Percentiles rank a stretch among this genome's conserved stretches.
Evolutionary conservation across 1,284 basidiomycete species (phyloP).

Genomic region (Anthracocystis panici-leucophaei): DNA sequence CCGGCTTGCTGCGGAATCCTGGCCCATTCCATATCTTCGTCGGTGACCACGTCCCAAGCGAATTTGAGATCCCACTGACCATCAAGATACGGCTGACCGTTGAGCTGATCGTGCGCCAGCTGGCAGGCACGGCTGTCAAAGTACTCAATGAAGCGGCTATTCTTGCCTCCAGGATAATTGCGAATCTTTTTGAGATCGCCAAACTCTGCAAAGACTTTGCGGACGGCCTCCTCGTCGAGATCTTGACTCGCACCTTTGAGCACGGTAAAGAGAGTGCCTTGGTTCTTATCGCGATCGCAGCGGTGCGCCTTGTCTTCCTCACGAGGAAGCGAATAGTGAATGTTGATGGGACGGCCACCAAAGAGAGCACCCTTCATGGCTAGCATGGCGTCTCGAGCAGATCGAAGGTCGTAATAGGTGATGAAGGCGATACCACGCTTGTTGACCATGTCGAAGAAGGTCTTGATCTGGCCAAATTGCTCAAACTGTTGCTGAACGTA

Average conservation of each 20-base stretch:
- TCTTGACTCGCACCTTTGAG: conserved; percentile 78
- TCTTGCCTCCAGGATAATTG: conserved; percentile 54
- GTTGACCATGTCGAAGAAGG: conserved; percentile 92
- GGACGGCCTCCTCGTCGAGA: conserved; percentile 85
- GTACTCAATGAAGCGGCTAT: conserved; percentile 52
- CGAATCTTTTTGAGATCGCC: conserved; percentile 88
- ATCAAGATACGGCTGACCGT: conserved; percentile 82
- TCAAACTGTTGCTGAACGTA: conserved; percentile 81
- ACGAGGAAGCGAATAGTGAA: conserved; percentile 93
- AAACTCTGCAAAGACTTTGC: conserved; percentile 83
- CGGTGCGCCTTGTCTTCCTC: conserved; percentile 80
- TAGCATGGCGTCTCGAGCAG: conserved; percentile 88
- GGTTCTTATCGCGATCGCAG: conserved; percentile 87
- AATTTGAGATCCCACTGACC: conserved; percentile 88
- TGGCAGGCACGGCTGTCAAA: conserved; percentile 73
- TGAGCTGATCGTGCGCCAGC: conserved; percentile 83
- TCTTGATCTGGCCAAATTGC: conserved; percentile 92
- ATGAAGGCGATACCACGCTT: conserved; percentile 97
- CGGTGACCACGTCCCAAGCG: conserved; percentile 79
- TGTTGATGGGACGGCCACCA: conserved; percentile 81
- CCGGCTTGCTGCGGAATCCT: conserved; percentile 18
- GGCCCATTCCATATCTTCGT: conserved; percentile 55
- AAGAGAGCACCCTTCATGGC: conserved; percentile 72
- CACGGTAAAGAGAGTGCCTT: conserved; percentile 85
- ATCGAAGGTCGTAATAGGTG: conserved; percentile 91